A percentile compares a stretch with the other conserved stretches of the same genome.
These are phyloP conservation scores for Solanum appendiculatum DNA, from an alignment of 257 asterid species.

Conservation along the genomic window DNA sequence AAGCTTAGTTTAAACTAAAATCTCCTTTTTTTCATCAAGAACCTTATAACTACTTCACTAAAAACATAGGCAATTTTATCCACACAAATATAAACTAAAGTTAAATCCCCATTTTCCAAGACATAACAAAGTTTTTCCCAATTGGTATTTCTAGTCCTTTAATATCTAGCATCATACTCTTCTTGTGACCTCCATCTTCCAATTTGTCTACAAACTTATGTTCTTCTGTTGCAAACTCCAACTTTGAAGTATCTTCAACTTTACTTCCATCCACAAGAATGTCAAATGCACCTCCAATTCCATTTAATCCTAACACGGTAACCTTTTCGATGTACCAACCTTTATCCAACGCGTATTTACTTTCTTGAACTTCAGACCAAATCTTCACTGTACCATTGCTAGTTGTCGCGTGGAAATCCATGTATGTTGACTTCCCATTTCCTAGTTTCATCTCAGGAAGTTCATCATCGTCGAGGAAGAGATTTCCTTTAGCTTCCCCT, in stretches of 20 bases:
- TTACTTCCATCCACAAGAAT: conserved; percentile 41
- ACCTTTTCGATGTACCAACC: conserved; percentile 80
- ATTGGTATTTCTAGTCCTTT: conserved; percentile 58
- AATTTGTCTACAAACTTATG: conserved; percentile 16
- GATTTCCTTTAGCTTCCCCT: conserved; percentile 58
- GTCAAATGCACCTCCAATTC: conserved; percentile 22
- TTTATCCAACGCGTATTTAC: conserved; percentile 52
- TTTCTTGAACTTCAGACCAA: conserved; percentile 71
- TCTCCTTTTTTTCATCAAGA: neutral
- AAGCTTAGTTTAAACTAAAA: conserved; percentile 5
- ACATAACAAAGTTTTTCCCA: conserved; percentile 65
- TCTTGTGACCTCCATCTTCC: conserved; percentile 28
- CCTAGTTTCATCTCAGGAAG: conserved; percentile 76
- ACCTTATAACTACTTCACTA: neutral
- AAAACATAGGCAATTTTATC: neutral
- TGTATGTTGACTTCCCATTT: conserved; percentile 42
- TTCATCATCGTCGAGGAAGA: conserved; percentile 81
- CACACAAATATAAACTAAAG: neutral
- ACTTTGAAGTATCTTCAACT: conserved; percentile 23
- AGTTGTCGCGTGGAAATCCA: conserved; percentile 56
- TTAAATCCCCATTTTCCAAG: conserved; percentile 72
- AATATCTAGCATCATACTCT: conserved; percentile 68
- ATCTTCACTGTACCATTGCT: conserved; percentile 42
- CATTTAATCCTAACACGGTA: conserved; percentile 53
- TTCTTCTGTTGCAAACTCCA: conserved; percentile 23